Evolutionary conservation across 768 basidiomycete species (phyloP), one percentile per base, ranked within the genome.

Genomic region (Psilocybe azurescens): DNA sequence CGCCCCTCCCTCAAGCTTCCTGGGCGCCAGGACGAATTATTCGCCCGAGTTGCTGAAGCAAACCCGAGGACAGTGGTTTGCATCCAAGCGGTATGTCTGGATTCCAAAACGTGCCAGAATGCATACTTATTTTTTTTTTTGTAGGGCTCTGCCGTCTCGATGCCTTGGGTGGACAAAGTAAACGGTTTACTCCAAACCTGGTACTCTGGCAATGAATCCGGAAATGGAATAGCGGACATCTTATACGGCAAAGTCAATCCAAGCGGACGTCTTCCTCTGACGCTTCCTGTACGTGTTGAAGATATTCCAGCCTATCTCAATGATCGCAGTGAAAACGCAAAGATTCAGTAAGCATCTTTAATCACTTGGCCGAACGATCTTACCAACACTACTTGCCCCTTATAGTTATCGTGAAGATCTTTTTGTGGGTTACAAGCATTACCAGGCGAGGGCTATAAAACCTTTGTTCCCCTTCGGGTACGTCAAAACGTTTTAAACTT

Each of bases 401-500:
- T 36, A 6, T 39, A 79, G 78, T 59, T 87, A 86, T 67, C 79
- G 82, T 6, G 87, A 89, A 72, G 86, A 87, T 69, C 67, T 88
- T 4, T 88, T 85, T 65, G 87, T 89, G 18, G 88, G 88, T n/a
- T 89, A 89, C 70, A 90, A 89, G 68, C 81, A 86, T 66, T 89
- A 89, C 67, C 82, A 87, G 56, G 81, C 83, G 1, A 74, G 81
- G 41, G 73, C 72, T 6, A 79, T 89, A 38, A 73, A 77, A 53
- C 83, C 89, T 0, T 76, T 90, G 30, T 91, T 89, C 74, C 81
- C 87, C 16, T 91, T 91, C 69, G 90, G 90, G 82, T 88, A 67
- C 50, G 80, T 70, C 3, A 13, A 28, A 30, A 33, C 33, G 11
- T 11, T 36, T 36, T 36, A 36, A 7, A 36, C 33, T 36, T 36